These are phyloP conservation scores for Trichosporon inkin DNA, from an alignment of 1,284 basidiomycete species.

Conservation along the genomic window DNA sequence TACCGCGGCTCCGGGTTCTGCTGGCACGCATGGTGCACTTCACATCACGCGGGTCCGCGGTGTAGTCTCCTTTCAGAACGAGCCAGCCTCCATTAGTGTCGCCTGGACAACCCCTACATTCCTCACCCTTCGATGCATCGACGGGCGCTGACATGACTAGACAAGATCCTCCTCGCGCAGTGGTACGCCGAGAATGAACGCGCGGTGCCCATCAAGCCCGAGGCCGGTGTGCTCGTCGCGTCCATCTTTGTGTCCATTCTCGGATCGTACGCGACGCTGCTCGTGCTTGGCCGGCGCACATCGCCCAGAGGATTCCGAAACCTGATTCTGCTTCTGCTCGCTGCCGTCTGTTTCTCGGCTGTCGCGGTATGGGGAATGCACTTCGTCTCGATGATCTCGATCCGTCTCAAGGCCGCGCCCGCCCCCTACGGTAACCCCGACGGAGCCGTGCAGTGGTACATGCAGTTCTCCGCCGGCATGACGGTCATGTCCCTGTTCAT, in stretches of 20 bases:
- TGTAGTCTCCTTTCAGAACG: neutral
- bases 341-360: conserved; percentile 80
- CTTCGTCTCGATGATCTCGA: conserved; percentile 54
- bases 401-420: conserved; percentile 37
- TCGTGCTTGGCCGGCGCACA: conserved; percentile 52
- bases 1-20: no score
- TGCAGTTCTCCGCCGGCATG: conserved; percentile 52
- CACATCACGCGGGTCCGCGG: neutral
- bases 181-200: conserved; percentile 42
- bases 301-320: conserved; percentile 50
- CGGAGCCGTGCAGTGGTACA: conserved; percentile 43
- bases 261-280: conserved; percentile 53
- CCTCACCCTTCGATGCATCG: neutral
- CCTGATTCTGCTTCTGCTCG: conserved; percentile 52
- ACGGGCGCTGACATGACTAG: conserved; percentile 21
- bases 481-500: conserved; percentile 54
- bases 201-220: conserved; percentile 49
- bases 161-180: conserved; percentile 38
- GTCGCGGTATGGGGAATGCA: conserved; percentile 63
- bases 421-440: neutral
- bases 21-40: neutral
- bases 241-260: conserved; percentile 54
- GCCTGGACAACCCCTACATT: no score
- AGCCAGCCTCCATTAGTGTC: neutral
- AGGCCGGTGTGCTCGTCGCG: conserved; percentile 52